phyloP scores from a whole-genome alignment of 306 rosid species.

The Medicago arabica region DNA sequence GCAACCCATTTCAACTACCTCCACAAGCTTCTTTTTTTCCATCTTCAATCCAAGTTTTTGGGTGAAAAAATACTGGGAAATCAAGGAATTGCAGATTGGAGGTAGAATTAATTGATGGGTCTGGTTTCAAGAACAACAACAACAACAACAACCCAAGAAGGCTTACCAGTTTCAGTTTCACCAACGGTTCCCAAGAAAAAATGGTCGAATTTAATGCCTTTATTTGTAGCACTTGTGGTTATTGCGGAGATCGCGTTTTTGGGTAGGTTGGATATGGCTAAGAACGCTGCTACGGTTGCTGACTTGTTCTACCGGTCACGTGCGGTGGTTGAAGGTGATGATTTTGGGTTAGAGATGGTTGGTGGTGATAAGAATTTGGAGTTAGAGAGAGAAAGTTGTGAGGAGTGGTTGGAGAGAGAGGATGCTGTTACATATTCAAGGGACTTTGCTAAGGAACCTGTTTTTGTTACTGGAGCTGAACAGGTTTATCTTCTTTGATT shows the following conservation, averaged over 20 bases:
- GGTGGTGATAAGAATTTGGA: conserved; percentile 49
- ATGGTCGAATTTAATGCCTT: conserved; percentile 73
- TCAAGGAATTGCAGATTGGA: conserved; percentile 22
- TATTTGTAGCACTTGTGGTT: conserved; percentile 72
- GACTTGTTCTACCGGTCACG: conserved; percentile 63
- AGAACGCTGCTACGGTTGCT: conserved; percentile 74
- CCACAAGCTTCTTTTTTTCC: conserved; percentile 32
- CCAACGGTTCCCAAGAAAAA: conserved; percentile 53
- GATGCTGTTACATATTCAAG: conserved; percentile 79
- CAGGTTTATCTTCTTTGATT: conserved; percentile 54
- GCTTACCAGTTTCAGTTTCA: conserved; percentile 46
- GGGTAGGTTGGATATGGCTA: conserved; percentile 79
- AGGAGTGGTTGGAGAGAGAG: conserved; percentile 84
- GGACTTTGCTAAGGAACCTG: conserved; percentile 70
- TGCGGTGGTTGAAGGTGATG: conserved; percentile 41
- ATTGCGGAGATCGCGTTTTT: conserved; percentile 85
- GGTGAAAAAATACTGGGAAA: conserved; percentile 26
- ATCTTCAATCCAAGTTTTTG: conserved; percentile 28
- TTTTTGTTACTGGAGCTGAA: conserved; percentile 70
- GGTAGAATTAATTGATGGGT: conserved; percentile 56
- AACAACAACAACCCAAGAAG: conserved; percentile 48
- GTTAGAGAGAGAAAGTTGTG: conserved; percentile 60
- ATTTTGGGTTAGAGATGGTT: conserved; percentile 42
- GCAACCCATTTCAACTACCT: conserved; percentile 26
- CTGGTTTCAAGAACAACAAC: conserved; percentile 58